Percentiles rank a stretch among this genome's conserved stretches.
phyloP scores from a whole-genome alignment of 1,284 basidiomycete species.

The Leccinum subfulvum region DNA sequence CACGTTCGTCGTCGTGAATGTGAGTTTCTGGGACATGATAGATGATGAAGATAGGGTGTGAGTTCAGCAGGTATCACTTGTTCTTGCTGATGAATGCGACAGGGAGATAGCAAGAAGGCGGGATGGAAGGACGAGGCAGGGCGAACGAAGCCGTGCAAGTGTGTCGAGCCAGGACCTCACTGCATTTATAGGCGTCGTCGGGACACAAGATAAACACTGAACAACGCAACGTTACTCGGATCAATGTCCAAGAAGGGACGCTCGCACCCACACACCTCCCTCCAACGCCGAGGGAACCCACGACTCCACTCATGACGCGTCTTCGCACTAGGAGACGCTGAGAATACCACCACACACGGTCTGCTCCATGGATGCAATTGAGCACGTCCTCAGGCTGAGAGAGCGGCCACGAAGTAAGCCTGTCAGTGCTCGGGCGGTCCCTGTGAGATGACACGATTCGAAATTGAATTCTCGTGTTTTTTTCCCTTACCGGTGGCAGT shows the following conservation, averaged over 20 bases:
- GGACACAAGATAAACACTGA: neutral
- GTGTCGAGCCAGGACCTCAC: neutral
- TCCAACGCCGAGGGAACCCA: neutral
- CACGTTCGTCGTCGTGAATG: constrained; percentile 39
- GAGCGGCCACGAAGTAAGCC: neutral
- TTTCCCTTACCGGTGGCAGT: neutral
- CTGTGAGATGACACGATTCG: neutral
- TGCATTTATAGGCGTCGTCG: neutral
- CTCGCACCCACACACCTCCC: neutral
- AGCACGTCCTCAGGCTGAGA: neutral
- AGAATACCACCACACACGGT: neutral
- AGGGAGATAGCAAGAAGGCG: neutral
- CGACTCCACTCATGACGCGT: neutral
- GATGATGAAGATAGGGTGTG: neutral
- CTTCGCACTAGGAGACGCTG: neutral
- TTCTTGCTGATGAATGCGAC: neutral
- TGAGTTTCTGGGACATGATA: constrained; percentile 34
- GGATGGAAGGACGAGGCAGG: neutral
- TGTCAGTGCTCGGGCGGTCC: neutral
- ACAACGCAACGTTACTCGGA: neutral
- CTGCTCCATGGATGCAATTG: neutral
- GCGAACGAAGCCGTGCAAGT: neutral
- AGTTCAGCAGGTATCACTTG: neutral
- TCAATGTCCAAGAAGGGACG: neutral
- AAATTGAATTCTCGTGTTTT: neutral